A percentile compares a stretch with the other conserved stretches of the same genome.
Conservation (phyloP, 73 alveolate species). For the Tetrahymena elliotti region DNA sequence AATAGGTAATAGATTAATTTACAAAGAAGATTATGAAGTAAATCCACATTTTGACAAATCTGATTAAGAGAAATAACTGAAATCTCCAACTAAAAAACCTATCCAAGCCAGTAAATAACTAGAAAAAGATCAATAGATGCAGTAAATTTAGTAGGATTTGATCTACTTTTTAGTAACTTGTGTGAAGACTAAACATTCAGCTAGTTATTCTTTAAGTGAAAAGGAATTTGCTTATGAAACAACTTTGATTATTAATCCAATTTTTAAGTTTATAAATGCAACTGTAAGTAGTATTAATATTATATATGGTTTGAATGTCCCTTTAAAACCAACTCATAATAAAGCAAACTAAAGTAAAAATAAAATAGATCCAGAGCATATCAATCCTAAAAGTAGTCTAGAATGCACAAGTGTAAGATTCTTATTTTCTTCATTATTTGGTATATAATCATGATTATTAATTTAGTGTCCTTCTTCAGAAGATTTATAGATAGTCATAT, state of each 20-base stretch:
- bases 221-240: conserved; percentile 29
- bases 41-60: not conserved
- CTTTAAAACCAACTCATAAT: not conserved
- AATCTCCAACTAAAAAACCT: not conserved
- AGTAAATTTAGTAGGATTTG: not conserved
- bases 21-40: not conserved
- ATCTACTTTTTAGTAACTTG: conserved; percentile 1
- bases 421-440: too few relatives aligned
- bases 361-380: not conserved
- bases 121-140: not conserved
- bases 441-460: too few relatives aligned
- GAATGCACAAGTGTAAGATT: not conserved
- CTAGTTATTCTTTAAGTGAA: not conserved
- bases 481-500: not conserved
- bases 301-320: conserved; percentile 6
- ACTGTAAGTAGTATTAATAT: conserved; percentile 15
- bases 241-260: conserved; percentile 15
- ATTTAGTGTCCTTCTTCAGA: not conserved
- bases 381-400: not conserved
- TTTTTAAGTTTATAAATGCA: conserved; percentile 34
- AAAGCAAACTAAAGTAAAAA: not conserved
- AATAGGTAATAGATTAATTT: not conserved
- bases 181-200: not conserved
- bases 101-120: not conserved
- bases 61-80: not conserved